Evolutionary conservation across 805 yeast species (phyloP), one percentile per base, ranked within the genome.

Genomic region (Metschnikowia aberdeeniae): DNA sequence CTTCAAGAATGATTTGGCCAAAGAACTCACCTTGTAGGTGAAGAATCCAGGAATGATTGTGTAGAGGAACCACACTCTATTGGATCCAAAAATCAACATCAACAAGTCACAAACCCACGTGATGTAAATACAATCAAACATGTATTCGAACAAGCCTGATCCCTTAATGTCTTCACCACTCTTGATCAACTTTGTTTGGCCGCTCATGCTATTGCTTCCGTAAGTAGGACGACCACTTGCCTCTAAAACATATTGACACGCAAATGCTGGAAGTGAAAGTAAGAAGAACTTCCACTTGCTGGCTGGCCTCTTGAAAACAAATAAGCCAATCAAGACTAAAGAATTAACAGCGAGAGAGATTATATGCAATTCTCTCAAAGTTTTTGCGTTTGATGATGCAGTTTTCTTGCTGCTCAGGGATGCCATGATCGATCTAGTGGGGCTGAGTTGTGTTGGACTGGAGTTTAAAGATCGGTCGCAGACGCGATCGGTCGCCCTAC

Each of bases 121-220:
- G 37, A 85, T 61, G 57, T 85, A 85, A 47, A 86, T 66, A 10
- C 84, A 61, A 57, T 86, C 93, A 58, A 82, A 82, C 71, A 84
- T 66, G 67, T 82, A 84, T 62, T 86, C 92, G 32, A 82, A 82
- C 34, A 86, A 67, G 0, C 93, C 93, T 3, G 63, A 58, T 48
- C 78, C 86, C 44, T 63, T 63, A 47, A 85, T 71, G 55, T 86
- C 86, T 27, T 74, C 77, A 2, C 90, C 92, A 1, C 85, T 61
- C 10, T 62, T 64, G 3, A 75, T 58, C 39, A 84, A 65, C 42
- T 72, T 70, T 24, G 14, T 37, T 10, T 42, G 47, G 4, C 60
- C 60, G 2, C 75, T 75, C 19, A 45, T 42, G 5, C 43, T 43
- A 36, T 75, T 75, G 1, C 54, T 58, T 12, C 69, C 64, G 56